These are phyloP conservation scores for Hemisphaericaspora subhashii DNA, from an alignment of 1,139 yeast species.

Conservation along the genomic window DNA sequence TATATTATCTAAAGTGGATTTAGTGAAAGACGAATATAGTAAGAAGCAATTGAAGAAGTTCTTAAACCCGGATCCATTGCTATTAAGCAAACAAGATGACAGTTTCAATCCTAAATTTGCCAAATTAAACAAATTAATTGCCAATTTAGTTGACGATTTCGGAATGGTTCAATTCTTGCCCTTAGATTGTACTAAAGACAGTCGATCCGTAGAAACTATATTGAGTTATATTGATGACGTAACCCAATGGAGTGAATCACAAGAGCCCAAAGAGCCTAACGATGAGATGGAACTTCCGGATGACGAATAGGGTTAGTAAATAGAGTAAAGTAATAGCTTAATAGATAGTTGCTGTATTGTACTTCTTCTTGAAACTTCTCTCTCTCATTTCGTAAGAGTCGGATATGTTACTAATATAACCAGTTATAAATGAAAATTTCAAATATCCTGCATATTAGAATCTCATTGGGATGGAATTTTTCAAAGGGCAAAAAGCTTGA, in stretches of 20 bases:
- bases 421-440: too few relatives aligned
- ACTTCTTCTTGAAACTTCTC: background rate
- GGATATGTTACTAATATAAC: too few relatives aligned
- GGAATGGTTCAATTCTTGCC: slow-evolving; percentile 99
- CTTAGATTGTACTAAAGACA: slow-evolving; percentile 75
- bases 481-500: too few relatives aligned
- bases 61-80: slow-evolving; percentile 86
- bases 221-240: slow-evolving; percentile 93
- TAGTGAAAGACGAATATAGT: slow-evolving; percentile 73
- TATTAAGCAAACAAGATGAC: slow-evolving; percentile 44
- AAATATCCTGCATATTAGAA: too few relatives aligned
- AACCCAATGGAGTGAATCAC: slow-evolving; percentile 96
- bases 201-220: slow-evolving; percentile 76
- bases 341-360: background rate
- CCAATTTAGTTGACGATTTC: slow-evolving; percentile 89
- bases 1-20: slow-evolving; percentile 80
- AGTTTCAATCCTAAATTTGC: slow-evolving; percentile 72
- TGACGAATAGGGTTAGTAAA: slow-evolving; percentile 12
- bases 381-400: too few relatives aligned
- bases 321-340: background rate
- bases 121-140: slow-evolving; percentile 75
- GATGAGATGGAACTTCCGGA: slow-evolving; percentile 70
- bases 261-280: slow-evolving; percentile 94
- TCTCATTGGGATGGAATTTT: too few relatives aligned
- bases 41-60: slow-evolving; percentile 78